Conservation (phyloP, 345 rosid genomes). For the Eucalyptus shirleyi region DNA sequence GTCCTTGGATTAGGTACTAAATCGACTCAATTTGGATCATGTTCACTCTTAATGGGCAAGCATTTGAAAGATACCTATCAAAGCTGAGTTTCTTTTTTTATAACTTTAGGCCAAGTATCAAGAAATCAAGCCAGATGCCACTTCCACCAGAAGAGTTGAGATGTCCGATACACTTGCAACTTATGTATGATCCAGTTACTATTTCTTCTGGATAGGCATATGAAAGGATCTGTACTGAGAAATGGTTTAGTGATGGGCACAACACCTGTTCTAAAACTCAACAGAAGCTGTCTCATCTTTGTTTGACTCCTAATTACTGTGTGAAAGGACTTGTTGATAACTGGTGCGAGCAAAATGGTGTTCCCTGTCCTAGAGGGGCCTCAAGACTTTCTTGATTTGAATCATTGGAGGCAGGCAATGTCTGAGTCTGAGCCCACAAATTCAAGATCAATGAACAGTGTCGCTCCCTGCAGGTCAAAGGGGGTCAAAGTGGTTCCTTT, state of each 20-base stretch:
- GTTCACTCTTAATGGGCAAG: no score
- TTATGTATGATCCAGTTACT: slow-evolving; percentile 92
- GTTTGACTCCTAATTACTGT: slow-evolving; percentile 39
- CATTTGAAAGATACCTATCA: no score
- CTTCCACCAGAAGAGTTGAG: slow-evolving; percentile 13
- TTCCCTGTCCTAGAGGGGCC: slow-evolving; percentile 54
- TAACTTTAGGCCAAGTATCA: no score
- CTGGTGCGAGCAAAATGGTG: slow-evolving; percentile 90
- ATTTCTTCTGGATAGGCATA: slow-evolving; percentile 93
- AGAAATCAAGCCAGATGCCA: no score
- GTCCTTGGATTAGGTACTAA: no score
- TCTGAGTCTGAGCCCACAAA: slow-evolving; percentile 53
- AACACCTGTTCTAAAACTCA: no score
- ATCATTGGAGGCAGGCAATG: slow-evolving; percentile 40
- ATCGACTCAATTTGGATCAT: no score
- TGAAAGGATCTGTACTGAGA: no score
- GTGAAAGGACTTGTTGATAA: slow-evolving; percentile 85
- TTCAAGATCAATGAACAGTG: slow-evolving; percentile 45
- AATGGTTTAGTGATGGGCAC: no score
- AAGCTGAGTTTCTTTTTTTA: no score
- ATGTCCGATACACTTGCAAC: slow-evolving; percentile 85
- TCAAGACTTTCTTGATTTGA: neutral
- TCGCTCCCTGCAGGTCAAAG: slow-evolving; percentile 29
- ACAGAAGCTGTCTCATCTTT: no score
- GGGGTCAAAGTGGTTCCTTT: slow-evolving; percentile 51